Percentiles rank a stretch among this genome's conserved stretches.
These are phyloP conservation scores for Penicillium brevicompactum DNA, from an alignment of 2,329 filamentous ascomycete genomes.

Conservation along the genomic window DNA sequence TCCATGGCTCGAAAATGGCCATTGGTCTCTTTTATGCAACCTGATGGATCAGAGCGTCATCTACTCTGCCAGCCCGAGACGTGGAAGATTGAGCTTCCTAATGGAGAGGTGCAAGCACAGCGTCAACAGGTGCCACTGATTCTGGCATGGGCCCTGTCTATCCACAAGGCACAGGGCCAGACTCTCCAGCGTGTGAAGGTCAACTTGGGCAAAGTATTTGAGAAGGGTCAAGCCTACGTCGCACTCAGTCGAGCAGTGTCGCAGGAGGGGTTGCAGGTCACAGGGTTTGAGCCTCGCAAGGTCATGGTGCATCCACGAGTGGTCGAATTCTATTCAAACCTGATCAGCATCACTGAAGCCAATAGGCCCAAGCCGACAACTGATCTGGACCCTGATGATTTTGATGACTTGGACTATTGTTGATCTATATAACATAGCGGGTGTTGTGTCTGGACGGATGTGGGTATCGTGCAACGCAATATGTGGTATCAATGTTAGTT, in stretches of 20 bases:
- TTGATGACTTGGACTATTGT: conserved; percentile 39
- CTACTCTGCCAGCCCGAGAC: conserved; percentile 83
- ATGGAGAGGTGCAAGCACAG: conserved; percentile 87
- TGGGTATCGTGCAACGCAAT: conserved; percentile 10
- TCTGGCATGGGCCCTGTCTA: conserved; percentile 93
- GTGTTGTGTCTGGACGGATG: not conserved
- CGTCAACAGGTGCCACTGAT: conserved; percentile 84
- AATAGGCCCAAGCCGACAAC: conserved; percentile 22
- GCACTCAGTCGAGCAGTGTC: conserved; percentile 89
- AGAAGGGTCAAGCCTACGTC: conserved; percentile 97
- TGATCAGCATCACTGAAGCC: conserved; percentile 70
- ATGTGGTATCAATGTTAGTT: not conserved
- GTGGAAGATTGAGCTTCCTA: conserved; percentile 98
- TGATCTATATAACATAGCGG: conserved; percentile 44
- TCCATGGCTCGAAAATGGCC: conserved; percentile 67
- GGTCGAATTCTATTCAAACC: conserved; percentile 77
- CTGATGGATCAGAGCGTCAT: conserved; percentile 73
- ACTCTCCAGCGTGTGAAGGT: conserved; percentile 93
- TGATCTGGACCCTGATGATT: conserved; percentile 37
- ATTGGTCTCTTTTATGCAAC: conserved; percentile 78
- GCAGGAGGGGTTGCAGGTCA: conserved; percentile 82
- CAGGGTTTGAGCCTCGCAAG: conserved; percentile 84
- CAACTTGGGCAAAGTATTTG: conserved; percentile 87
- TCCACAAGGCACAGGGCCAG: conserved; percentile 97
- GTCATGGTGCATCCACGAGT: conserved; percentile 94